phyloP scores from a whole-genome alignment of 2,329 filamentous ascomycete genomes.

The Cercospora sp. region DNA sequence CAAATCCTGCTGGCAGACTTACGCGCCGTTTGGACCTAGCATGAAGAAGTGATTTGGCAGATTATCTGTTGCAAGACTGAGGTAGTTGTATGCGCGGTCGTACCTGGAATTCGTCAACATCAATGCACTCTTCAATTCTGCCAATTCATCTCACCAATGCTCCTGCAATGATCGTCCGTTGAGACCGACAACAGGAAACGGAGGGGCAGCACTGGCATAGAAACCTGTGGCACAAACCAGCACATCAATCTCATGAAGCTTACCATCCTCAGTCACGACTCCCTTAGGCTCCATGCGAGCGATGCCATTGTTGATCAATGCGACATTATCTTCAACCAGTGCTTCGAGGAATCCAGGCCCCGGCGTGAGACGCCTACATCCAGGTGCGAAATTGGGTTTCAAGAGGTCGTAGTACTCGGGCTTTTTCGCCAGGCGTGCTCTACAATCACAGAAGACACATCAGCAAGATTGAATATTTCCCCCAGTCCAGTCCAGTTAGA shows the following conservation, averaged over 20 bases:
- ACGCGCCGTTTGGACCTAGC: slow-evolving; percentile 28
- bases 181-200: slow-evolving; percentile 32
- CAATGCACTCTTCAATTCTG: neutral
- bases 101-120: slow-evolving; percentile 7
- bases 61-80: slow-evolving; percentile 31
- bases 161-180: slow-evolving; percentile 35
- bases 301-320: slow-evolving; percentile 45
- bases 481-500: no score
- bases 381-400: slow-evolving; percentile 45
- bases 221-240: slow-evolving; percentile 40
- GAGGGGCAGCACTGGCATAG: slow-evolving; percentile 37
- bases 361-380: slow-evolving; percentile 52
- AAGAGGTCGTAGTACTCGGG: slow-evolving; percentile 46
- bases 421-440: slow-evolving; percentile 37
- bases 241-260: slow-evolving; percentile 38
- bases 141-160: slow-evolving; percentile 34
- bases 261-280: slow-evolving; percentile 45
- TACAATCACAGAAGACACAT: neutral
- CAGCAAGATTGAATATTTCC: neutral
- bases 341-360: slow-evolving; percentile 55
- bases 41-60: slow-evolving; percentile 38
- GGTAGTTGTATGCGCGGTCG: slow-evolving; percentile 40
- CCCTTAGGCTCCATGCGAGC: slow-evolving; percentile 41
- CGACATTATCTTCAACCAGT: slow-evolving; percentile 50
- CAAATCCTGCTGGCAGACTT: neutral